Conservation (phyloP, 163 green algal genomes). For the Volvox carteri region DNA sequence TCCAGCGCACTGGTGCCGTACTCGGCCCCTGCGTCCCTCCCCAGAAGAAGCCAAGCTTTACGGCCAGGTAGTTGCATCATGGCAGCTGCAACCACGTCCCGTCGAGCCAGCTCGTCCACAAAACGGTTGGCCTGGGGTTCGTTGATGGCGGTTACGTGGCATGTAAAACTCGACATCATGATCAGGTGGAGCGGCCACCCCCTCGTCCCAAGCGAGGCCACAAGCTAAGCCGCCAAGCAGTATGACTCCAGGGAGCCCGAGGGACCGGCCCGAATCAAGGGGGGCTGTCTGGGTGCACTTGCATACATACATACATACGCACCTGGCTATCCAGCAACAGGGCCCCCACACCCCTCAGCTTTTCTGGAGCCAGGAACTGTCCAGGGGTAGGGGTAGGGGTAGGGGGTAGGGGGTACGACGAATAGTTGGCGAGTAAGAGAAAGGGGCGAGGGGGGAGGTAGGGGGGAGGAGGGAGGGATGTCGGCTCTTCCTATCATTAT, state of each 20-base stretch:
- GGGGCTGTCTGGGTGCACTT: too few relatives aligned
- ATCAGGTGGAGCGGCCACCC: too few relatives aligned
- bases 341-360: conserved; percentile 86
- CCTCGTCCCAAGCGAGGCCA: too few relatives aligned
- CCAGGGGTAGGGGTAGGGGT: too few relatives aligned
- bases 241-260: too few relatives aligned
- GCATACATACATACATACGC: too few relatives aligned
- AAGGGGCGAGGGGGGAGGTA: background rate
- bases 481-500: too few relatives aligned
- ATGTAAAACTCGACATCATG: background rate
- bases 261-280: too few relatives aligned
- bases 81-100: conserved; percentile 65
- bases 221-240: too few relatives aligned
- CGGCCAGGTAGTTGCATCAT: conserved; percentile 57
- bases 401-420: too few relatives aligned
- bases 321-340: conserved; percentile 41
- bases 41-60: conserved; percentile 75
- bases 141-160: background rate
- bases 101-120: conserved; percentile 85
- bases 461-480: background rate
- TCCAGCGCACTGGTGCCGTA: conserved; percentile 72
- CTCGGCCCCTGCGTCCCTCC: conserved; percentile 50
- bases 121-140: conserved; percentile 79
- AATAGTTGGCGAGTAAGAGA: too few relatives aligned
- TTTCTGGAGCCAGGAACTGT: conserved; percentile 90